Evolutionary conservation across 2,329 filamentous ascomycete genomes (phyloP).

Genomic region (Colletotrichum lupini): DNA sequence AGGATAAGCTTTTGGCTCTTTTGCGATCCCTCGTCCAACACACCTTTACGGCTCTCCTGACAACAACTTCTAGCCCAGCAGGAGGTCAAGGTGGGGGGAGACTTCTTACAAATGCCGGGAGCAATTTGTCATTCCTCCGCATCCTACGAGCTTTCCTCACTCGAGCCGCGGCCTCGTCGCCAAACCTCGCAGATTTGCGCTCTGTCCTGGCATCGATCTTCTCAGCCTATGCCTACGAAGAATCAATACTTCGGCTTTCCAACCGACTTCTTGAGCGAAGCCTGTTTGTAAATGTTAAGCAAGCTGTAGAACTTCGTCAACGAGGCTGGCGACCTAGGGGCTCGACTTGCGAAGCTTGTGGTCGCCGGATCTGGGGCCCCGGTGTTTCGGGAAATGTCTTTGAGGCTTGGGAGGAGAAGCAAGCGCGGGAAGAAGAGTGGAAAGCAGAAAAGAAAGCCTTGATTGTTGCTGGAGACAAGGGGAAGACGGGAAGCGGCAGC

Average conservation of each 20-base stretch:
- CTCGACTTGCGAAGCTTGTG: constrained; percentile 89
- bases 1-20: constrained; percentile 70
- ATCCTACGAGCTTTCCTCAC: constrained; percentile 90
- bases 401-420: constrained; percentile 80
- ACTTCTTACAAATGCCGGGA: constrained; percentile 51
- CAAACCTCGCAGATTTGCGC: constrained; percentile 87
- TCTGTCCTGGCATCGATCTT: constrained; percentile 90
- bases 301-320: constrained; percentile 79
- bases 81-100: constrained; percentile 46
- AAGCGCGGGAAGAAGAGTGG: constrained; percentile 58
- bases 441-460: constrained; percentile 56
- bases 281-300: constrained; percentile 84
- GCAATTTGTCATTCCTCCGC: constrained; percentile 83
- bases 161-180: constrained; percentile 82
- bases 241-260: constrained; percentile 85
- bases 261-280: constrained; percentile 90
- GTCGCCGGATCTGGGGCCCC: constrained; percentile 86
- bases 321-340: constrained; percentile 90
- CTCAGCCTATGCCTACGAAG: constrained; percentile 94
- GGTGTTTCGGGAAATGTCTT: constrained; percentile 83
- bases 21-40: constrained; percentile 87
- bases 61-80: constrained; percentile 72
- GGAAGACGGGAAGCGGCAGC: constrained; percentile 43
- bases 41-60: constrained; percentile 87
- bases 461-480: constrained; percentile 49